phyloP scores from a whole-genome alignment of 2,329 filamentous ascomycete genomes.

The Dactylellina sp. region DNA sequence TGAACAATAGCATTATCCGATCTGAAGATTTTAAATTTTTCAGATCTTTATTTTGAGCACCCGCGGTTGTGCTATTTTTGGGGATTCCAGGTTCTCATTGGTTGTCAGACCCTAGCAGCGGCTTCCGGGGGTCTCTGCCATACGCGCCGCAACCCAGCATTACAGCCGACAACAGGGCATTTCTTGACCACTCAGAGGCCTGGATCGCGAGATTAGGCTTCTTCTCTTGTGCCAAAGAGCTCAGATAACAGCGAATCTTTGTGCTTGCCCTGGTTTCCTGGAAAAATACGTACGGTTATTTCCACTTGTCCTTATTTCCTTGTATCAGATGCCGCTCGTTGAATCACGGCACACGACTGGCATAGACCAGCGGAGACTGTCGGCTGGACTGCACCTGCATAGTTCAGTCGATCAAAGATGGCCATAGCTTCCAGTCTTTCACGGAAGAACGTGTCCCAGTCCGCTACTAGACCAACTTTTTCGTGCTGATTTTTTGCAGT shows the following conservation, averaged over 20 bases:
- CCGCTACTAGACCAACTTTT: slow-evolving; percentile 26
- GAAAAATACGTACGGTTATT: slow-evolving; percentile 43
- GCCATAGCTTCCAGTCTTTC: slow-evolving; percentile 30
- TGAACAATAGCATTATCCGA: neutral
- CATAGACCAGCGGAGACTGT: neutral
- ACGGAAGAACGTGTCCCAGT: slow-evolving; percentile 40
- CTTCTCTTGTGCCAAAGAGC: slow-evolving; percentile 18
- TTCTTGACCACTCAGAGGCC: slow-evolving; percentile 44
- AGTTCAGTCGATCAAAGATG: too few relatives aligned
- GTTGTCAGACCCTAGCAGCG: slow-evolving; percentile 44
- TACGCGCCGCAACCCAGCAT: slow-evolving; percentile 53
- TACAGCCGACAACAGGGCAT: slow-evolving; percentile 31
- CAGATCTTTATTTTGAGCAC: slow-evolving; percentile 2
- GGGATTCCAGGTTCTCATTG: slow-evolving; percentile 39
- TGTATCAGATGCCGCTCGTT: slow-evolving; percentile 56
- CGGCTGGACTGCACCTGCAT: slow-evolving; percentile 41
- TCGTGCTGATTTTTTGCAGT: slow-evolving; percentile 23
- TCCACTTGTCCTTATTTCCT: slow-evolving; percentile 39
- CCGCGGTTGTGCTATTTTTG: slow-evolving; percentile 56
- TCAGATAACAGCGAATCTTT: slow-evolving; percentile 49
- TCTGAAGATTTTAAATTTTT: slow-evolving; percentile 27
- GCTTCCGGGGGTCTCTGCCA: slow-evolving; percentile 40
- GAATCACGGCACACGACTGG: slow-evolving; percentile 34
- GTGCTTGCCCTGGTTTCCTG: slow-evolving; percentile 43
- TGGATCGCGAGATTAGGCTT: slow-evolving; percentile 25